Base-by-base conservation (phyloP, 2,329 filamentous ascomycete genomes). In the Calonectria montana region DNA sequence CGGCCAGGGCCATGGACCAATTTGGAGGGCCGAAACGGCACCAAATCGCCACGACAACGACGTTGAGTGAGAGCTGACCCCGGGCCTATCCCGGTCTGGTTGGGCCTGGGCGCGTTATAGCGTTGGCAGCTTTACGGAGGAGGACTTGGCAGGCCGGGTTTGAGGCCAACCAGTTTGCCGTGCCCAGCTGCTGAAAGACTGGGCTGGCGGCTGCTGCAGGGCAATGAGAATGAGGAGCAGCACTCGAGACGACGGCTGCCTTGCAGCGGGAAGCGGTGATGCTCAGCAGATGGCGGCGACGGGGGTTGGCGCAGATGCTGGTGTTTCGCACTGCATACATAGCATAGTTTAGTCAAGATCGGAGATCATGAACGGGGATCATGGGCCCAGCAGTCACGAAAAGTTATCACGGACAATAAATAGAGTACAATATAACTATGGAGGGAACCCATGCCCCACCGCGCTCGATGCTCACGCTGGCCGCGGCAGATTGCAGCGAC, bases 11-110 rank as follows among this genome's bases (percentile, higher is more conserved):
- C 53, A 41, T 25, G 62, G 47, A 45, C 73, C 50, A 72, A 61
- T 53, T 72, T 59, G 47, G 31, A 59, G 53, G 55, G 48, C 45
- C 71, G 71, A 77, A 78, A 79, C 76, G 65, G 57, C 75, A 65
- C 75, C 73, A 76, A 70, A 79, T 79, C 70, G 77, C 73, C 77
- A 79, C 76, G 77, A 77, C 78, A 79, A 79, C 78, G 73, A 69
- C 70, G 71, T 72, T 71, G 45, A 25, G 59, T n/a, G n/a, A 43
- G 31, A 23, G 47, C 16, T 29, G 41, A 45, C 68, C 63, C 63
- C 53, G 13, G 55, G 55, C 55, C 27, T 16, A 43, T 61, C 66
- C 66, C 25, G 57, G 57, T 41, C 66, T 39, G 35, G 37, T n/a
- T 53, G 47, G 66, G 66, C 29, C 21, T 53, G 57, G 55, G 39